Base-by-base conservation (phyloP, 805 yeast species). In the Kuraishia floccosa region DNA sequence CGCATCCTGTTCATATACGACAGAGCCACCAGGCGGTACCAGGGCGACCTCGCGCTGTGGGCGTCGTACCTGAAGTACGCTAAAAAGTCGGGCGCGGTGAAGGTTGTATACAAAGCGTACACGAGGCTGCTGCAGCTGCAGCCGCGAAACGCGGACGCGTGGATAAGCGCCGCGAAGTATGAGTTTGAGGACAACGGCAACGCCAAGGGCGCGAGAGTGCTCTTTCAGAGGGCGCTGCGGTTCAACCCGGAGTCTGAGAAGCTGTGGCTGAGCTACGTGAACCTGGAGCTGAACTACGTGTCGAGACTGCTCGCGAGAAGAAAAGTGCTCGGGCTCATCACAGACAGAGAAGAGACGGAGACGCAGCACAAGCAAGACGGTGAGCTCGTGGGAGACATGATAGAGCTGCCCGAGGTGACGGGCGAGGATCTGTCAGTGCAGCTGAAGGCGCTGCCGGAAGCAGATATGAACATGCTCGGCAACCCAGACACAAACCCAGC, bases 121-220 rank as follows among this genome's bases (percentile, higher is more conserved):
- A 76, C 87, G 5, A 71, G 73, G 35, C 62, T 89, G 41, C 63
- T 91, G 43, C 84, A 78, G 53, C 58, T 86, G 39, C 97, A 91
- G 50, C 97, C 98, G n/a, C 69, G 81, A 26, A 82, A 87, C 47
- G 71, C 85, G 2, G 81, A 78, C 43, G 81, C 89, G 12, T 91
- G 98, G 98, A 72, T 91, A 26, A 72, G 84, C 45, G 96, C 96
- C 16, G 96, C 96, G 19, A 83, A 83, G 49, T 85, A 84, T 55
- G 97, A 91, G 56, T 78, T 83, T 45, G 96, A 89, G 43, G 71
- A 70, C 18, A 85, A 91, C 53, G 82, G 89, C 25, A 81, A 86
- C 43, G 83, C 94, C 27, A 76, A 79, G 47, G 87, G 94, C 28
- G 87, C 96, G 15, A 70, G 99, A 52, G 72, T 74, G 7, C 65